These are phyloP conservation scores for Trichosporon inkin DNA, from an alignment of 1,284 basidiomycete species.

Conservation along the genomic window DNA sequence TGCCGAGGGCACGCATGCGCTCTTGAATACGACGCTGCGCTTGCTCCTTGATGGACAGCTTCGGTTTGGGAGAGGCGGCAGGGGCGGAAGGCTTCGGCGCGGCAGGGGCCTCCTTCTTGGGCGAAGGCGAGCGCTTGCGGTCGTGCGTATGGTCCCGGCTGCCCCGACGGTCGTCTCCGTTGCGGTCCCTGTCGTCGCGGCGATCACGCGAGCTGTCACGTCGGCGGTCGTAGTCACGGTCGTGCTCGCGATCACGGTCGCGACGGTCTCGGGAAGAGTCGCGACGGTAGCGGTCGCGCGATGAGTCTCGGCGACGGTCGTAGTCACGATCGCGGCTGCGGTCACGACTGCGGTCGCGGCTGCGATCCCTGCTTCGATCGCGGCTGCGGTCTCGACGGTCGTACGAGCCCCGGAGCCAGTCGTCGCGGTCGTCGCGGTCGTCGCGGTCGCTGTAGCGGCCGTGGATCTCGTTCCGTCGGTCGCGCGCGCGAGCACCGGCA, in stretches of 20 bases:
- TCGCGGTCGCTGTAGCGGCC: constrained; percentile 60
- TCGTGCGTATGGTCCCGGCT: constrained; percentile 26
- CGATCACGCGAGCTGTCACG: constrained; percentile 33
- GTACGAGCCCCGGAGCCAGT: constrained; percentile 51
- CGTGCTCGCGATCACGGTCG: constrained; percentile 36
- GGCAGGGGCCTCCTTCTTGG: constrained; percentile 27
- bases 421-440: constrained; percentile 44
- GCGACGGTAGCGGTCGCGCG: constrained; percentile 12
- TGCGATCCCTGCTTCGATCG: constrained; percentile 45
- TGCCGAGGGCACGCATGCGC: constrained; percentile 80
- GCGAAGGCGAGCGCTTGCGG: constrained; percentile 24
- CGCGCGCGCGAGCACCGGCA: constrained; percentile 73
- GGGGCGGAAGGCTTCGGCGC: constrained; percentile 52
- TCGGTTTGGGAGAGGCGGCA: constrained; percentile 55
- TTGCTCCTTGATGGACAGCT: constrained; percentile 73
- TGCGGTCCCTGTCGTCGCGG: constrained; percentile 34
- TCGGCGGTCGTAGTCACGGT: constrained; percentile 40
- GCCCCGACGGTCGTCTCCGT: constrained; percentile 18
- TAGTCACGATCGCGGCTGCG: constrained; percentile 15
- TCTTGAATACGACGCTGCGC: constrained; percentile 80
- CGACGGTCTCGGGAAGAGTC: constrained; percentile 17
- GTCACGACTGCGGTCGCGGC: constrained; percentile 25
- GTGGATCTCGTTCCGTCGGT: constrained; percentile 76
- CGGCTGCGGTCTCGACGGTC: constrained; percentile 44
- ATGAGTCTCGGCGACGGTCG: constrained; percentile 41